Base-by-base conservation (phyloP, 2,329 filamentous ascomycete genomes). In the Fusarium nodosum region DNA sequence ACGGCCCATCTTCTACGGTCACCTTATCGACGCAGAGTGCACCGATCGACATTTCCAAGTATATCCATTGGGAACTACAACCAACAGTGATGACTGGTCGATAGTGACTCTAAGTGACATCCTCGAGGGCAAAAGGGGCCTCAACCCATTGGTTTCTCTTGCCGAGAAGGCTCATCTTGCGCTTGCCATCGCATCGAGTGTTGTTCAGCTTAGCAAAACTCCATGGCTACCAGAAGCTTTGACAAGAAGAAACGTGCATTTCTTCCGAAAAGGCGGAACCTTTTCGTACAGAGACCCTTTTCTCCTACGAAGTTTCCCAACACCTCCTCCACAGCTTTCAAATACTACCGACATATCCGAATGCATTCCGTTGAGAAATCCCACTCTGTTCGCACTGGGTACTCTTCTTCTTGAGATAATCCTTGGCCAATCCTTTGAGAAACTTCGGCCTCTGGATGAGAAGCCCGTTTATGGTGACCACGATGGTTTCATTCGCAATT, bases 151-250 rank as follows among this genome's bases (percentile, higher is more conserved):
- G 0, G 10, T 56, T 8, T 60, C 47, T 0, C 39, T 62, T 7
- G 28, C 36, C 4, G 56, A 68, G 7, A 67, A 50, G 18, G 20
- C 56, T 18, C 31, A 6, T 2, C 66, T 71, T 20, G 64, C 68
- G 7, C 60, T 70, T 1, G 51, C 60, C 3, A 44, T 71, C 6
- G 55, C 68, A 2, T 68, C 56, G 1, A 69, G 57, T 33, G 64
- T 68, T 3, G 57, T 71, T 6, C 68, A 70, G 18, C 18, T 71
- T 5, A 68, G 66, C n/a, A 71, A 70, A 6, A 68, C 68, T 0
- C 64, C 60, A 5, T 71, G 68, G 68, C 57, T 70, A 6, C 48
- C 60, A 2, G 64, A 56, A 4, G 41, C 5, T 2, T 22, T 67
- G 2, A 68, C 47, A 5, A 45, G 30, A 4, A 52, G 18, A 15